Base-by-base conservation (phyloP, 1,284 basidiomycete species). In the Marasmius sp. region DNA sequence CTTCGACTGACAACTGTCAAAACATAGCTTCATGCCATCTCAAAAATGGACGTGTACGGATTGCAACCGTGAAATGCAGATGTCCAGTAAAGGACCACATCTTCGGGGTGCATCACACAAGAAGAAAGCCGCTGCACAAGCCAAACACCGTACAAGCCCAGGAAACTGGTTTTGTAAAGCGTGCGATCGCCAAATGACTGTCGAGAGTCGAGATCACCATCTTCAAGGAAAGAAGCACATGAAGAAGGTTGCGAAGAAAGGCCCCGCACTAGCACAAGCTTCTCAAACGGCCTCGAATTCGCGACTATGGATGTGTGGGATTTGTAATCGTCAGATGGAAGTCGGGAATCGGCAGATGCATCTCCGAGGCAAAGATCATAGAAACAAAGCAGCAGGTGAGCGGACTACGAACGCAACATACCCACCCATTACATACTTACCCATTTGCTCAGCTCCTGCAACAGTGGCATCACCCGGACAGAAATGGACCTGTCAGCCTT, bases 151-250 rank as follows among this genome's bases (percentile, higher is more conserved):
- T 27, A 5, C 27, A 27, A 27, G 27, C 18, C 65, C 66, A 0
- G 69, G 65, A 2, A 65, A 70, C 6, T 70, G 65, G 6, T 73
- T 73, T 53, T 85, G 82, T 61, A 63, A 73, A 5, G 59, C 76
- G 1, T 84, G 82, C 66, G 73, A 75, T 39, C 51, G 62, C 1
- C 71, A 74, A 27, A 68, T 80, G 10, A 54, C 61, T 0, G 63
- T 68, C 36, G 22, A 53, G 1, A 10, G 61, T 33, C 80, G 77
- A 79, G 39, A 61, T 3, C 34, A 56, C 1, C 81, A 83, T 63
- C 36, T 70, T 6, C 63, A 60, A 1, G 64, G 63, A 6, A 16
- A 51, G 0, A 66, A 64, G 34, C 82, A 84, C 65, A 63, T 64
- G 34, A 70, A 70, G 6, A 74, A 73, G 27, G 76, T 77, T 65